Evolutionary conservation across 495 filamentous ascomycete species (phyloP).

Genomic region (Podospora tetraspora): DNA sequence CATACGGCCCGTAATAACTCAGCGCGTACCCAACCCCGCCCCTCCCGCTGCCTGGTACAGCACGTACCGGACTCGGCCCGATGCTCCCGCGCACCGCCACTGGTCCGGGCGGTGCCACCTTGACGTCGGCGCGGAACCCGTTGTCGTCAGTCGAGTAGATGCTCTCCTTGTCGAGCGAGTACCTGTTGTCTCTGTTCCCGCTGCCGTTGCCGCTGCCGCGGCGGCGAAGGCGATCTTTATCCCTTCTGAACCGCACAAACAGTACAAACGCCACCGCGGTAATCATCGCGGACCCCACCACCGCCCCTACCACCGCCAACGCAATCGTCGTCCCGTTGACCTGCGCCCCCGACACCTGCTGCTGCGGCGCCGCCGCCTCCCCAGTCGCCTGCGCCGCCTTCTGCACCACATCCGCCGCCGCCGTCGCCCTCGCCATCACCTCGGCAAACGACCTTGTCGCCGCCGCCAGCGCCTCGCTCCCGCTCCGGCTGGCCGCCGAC

Average conservation of each 20-base stretch:
- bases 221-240: constrained; percentile 13
- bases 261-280: constrained; percentile 30
- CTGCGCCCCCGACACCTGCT: constrained; percentile 30
- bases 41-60: neutral
- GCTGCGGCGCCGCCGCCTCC: neutral
- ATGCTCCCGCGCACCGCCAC: constrained; percentile 8
- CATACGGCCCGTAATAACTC: constrained; percentile 16
- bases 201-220: neutral
- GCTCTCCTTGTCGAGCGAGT: constrained; percentile 2
- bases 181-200: neutral
- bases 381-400: constrained; percentile 32
- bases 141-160: constrained; percentile 12
- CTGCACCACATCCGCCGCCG: constrained; percentile 33
- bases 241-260: constrained; percentile 30
- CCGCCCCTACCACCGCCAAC: constrained; percentile 36
- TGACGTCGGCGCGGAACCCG: constrained; percentile 17
- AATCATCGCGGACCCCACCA: constrained; percentile 38
- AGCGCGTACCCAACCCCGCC: constrained; percentile 11
- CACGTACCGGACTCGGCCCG: neutral
- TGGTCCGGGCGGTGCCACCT: constrained; percentile 7
- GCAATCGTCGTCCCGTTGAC: constrained; percentile 36
- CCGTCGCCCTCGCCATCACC: constrained; percentile 30
- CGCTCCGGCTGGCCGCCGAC: constrained; percentile 15
- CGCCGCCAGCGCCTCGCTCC: constrained; percentile 22
- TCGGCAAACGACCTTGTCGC: constrained; percentile 24